A percentile compares a stretch with the other conserved stretches of the same genome.
These are phyloP conservation scores for Mortierella sp. DNA, from an alignment of 371 early-diverging fungal species.

Conservation along the genomic window DNA sequence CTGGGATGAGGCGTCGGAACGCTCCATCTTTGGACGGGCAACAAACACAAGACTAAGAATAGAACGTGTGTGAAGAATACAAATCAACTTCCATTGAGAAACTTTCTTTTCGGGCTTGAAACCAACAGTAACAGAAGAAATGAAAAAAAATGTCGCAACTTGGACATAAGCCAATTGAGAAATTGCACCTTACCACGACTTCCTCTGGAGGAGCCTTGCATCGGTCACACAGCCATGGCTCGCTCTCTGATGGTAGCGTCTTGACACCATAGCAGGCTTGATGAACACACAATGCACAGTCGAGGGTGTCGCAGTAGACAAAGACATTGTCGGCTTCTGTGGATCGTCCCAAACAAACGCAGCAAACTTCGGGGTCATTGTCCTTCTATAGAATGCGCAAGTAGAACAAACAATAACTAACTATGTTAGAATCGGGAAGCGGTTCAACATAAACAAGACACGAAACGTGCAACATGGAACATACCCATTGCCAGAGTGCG, in stretches of 20 bases:
- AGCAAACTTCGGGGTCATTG: constrained; percentile 66
- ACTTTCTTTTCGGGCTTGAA: constrained; percentile 17
- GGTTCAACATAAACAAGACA: neutral
- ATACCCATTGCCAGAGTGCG: constrained; percentile 54
- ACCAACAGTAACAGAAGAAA: constrained; percentile 10
- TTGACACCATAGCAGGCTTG: constrained; percentile 64
- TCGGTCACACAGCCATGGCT: constrained; percentile 65
- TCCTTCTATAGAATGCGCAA: constrained; percentile 48
- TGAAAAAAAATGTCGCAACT: constrained; percentile 3
- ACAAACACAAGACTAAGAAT: constrained; percentile 62
- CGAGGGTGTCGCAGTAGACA: constrained; percentile 66
- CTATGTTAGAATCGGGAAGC: neutral
- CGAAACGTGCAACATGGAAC: neutral
- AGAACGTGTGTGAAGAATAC: constrained; percentile 17
- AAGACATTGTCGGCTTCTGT: constrained; percentile 61
- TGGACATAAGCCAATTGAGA: neutral
- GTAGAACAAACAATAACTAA: neutral
- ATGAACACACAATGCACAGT: constrained; percentile 66
- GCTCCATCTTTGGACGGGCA: constrained; percentile 66
- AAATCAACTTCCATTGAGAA: constrained; percentile 20
- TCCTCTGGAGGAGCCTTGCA: constrained; percentile 60
- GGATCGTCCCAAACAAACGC: constrained; percentile 64
- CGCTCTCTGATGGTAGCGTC: constrained; percentile 57
- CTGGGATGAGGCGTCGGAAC: constrained; percentile 61
- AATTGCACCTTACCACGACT: constrained; percentile 55